These are phyloP conservation scores for Rhizophagus clarus DNA, from an alignment of 192 early-diverging fungal genomes.

Conservation along the genomic window DNA sequence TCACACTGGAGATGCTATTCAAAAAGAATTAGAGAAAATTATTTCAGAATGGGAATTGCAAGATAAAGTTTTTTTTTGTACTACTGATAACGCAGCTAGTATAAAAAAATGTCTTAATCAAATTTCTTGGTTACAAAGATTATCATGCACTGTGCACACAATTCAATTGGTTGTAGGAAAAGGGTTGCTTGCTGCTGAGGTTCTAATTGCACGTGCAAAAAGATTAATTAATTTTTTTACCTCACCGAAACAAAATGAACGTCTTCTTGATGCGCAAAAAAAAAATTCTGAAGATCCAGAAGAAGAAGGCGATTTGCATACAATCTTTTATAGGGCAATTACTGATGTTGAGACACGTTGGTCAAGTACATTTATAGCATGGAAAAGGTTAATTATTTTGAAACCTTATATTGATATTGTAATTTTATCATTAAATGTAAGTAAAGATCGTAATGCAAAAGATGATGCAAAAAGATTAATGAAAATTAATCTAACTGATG, in stretches of 20 bases:
- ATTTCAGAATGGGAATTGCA: background rate
- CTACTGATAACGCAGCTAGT: background rate
- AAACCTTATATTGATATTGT: too few species aligned
- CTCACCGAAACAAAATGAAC: background rate
- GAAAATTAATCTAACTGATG: conserved; percentile 4
- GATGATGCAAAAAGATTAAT: background rate
- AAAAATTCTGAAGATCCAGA: background rate
- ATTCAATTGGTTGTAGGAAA: background rate
- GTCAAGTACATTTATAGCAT: too few species aligned
- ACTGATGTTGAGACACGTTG: background rate
- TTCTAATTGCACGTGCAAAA: background rate
- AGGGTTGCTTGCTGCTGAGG: background rate
- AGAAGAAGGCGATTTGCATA: background rate
- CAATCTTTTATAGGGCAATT: background rate
- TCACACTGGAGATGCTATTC: background rate
- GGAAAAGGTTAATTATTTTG: too few species aligned
- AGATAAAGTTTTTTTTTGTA: background rate
- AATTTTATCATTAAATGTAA: too few species aligned
- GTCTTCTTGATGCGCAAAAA: background rate
- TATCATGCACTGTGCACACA: background rate
- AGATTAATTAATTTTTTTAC: background rate
- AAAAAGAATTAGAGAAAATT: background rate
- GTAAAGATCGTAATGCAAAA: too few species aligned
- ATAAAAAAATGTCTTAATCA: background rate
- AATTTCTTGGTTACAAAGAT: background rate